Conservation (phyloP, 805 yeast genomes). For the Yamadazyma endophytica region DNA sequence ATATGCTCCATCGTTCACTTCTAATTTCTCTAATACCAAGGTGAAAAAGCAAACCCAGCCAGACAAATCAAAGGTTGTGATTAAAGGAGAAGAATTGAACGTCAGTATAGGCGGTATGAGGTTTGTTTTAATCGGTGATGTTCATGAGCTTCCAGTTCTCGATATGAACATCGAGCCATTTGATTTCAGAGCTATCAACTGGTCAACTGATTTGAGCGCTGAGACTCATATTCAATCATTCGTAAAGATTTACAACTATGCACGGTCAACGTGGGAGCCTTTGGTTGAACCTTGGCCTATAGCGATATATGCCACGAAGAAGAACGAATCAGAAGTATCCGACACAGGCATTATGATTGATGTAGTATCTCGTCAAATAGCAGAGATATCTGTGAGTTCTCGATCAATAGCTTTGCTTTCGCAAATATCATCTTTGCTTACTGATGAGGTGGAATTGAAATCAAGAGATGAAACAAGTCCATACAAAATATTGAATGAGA, state of each 20-base stretch:
- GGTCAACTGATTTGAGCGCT: conserved; percentile 82
- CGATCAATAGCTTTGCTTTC: conserved; percentile 74
- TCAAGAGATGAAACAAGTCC: conserved; percentile 81
- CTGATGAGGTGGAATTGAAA: conserved; percentile 49
- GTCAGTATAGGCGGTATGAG: conserved; percentile 73
- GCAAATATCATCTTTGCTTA: conserved; percentile 57
- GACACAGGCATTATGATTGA: conserved; percentile 49
- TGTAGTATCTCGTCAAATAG: conserved; percentile 67
- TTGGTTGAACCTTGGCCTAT: conserved; percentile 84
- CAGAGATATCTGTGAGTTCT: conserved; percentile 79
- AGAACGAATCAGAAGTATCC: conserved; percentile 41
- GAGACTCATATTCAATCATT: conserved; percentile 60
- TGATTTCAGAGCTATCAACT: conserved; percentile 62
- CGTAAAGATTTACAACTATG: conserved; percentile 78
- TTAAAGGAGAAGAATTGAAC: conserved; percentile 65
- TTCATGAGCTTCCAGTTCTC: conserved; percentile 83
- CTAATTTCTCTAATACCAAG: conserved; percentile 38
- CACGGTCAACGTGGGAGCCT: conserved; percentile 95
- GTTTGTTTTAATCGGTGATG: conserved; percentile 81
- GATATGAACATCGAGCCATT: conserved; percentile 75
- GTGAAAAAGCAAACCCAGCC: conserved; percentile 13
- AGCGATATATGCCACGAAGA: conserved; percentile 61
- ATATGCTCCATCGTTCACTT: conserved; percentile 65
- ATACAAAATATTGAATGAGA: conserved; percentile 73
- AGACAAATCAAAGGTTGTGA: conserved; percentile 29